Base-by-base conservation (phyloP, 1,284 basidiomycete genomes). In the Tausonia pullulans region DNA sequence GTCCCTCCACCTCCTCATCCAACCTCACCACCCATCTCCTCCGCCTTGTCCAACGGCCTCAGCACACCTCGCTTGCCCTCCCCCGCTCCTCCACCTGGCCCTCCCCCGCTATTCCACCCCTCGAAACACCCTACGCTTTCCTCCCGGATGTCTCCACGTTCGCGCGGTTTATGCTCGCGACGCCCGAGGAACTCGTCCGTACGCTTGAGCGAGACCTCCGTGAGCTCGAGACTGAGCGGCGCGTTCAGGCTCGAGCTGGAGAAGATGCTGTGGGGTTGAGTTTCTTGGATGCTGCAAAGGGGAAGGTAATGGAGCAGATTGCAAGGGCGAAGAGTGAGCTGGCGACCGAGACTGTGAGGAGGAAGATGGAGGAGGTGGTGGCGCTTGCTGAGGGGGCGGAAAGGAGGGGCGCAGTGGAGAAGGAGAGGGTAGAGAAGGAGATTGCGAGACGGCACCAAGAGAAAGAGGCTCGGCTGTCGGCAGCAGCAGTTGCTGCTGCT, bases 131-230 rank as follows among this genome's bases (percentile, higher is more conserved):
- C 6, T 98, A 94, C 80, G 84, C 96, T 74, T 98, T 98, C 78
- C 82, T 94, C 27, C 96, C 94, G 0, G 92, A 98, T 72, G 89
- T 96, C 41, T 86, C 87, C 69, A 79, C 81, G 27, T 98, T 88
- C 73, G 83, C 93, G 49, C 94, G 91, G 71, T 96, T 98, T 78
- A 96, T 98, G 90, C 84, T 98, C 27, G 93, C 92, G 10, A 90
- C 93, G 0, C 92, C 95, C 0, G 81, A 84, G 5, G 87, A 94
- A 72, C 82, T 96, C 68, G 79, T 87, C 55, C 73, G 80, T 10
- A 86, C 91, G 71, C 82, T 97, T 13, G 81, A 83, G 0, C 79
- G 78, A 56, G 90, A 98, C 69, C 77, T 94, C 7, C 83, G 84
- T 54, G 86, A 88, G 68, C 80, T 98, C 3, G 81, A 79, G 2